Conservation (phyloP, 2,329 filamentous ascomycete species). For the Graphilbum ipis-grandicollis region DNA sequence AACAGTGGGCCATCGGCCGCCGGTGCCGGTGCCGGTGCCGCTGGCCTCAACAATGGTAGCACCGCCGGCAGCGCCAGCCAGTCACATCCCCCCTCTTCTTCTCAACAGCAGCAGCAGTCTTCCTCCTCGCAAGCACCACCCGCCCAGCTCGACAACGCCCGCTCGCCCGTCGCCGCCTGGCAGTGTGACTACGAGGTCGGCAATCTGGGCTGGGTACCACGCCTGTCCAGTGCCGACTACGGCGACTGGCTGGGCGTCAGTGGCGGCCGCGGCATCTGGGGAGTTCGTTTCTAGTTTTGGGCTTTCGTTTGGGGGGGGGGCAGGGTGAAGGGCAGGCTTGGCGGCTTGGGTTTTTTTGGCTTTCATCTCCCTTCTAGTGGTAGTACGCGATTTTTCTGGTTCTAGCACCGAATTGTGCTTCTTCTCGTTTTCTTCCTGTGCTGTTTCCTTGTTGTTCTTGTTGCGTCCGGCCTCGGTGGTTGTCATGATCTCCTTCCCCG, state of each 20-base stretch:
- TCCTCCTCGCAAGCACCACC: constrained; percentile 5
- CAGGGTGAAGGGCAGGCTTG: too few species aligned
- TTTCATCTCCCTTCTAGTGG: not conserved
- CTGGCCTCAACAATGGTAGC: too few species aligned
- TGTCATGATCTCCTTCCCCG: constrained; percentile 38
- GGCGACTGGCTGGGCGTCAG: constrained; percentile 76
- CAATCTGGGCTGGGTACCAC: constrained; percentile 73
- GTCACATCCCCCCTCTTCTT: not conserved
- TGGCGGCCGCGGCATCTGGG: constrained; percentile 68
- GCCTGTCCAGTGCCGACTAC: constrained; percentile 46
- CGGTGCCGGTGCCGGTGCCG: too few species aligned
- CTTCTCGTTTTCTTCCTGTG: not conserved
- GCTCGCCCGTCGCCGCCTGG: constrained; percentile 61
- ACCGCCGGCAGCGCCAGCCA: constrained; percentile 1
- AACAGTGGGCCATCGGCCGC: not conserved
- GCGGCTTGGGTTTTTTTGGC: not conserved
- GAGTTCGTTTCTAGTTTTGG: constrained; percentile 29
- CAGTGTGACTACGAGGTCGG: constrained; percentile 75
- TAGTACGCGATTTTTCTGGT: too few species aligned
- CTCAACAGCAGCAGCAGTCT: not conserved
- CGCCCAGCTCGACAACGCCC: constrained; percentile 35
- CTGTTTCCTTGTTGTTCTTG: not conserved
- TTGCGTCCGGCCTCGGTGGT: constrained; percentile 12
- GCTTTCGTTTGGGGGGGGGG: not conserved
- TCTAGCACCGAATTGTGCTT: too few species aligned